Evolutionary conservation across 345 rosid species (phyloP).

Genomic region (Gossypium australe): DNA sequence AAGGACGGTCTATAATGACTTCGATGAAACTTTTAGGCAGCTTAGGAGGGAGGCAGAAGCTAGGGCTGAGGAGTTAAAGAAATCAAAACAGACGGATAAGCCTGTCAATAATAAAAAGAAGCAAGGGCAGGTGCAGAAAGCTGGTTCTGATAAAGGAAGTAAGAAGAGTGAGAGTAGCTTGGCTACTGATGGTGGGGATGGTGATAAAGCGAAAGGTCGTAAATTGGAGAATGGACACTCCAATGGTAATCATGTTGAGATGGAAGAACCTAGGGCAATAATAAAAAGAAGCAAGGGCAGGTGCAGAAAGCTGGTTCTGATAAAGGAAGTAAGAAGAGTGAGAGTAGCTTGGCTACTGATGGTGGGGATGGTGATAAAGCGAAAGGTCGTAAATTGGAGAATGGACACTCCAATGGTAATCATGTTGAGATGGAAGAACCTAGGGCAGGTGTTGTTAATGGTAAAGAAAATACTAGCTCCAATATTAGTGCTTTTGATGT

Average conservation of each 20-base stretch:
- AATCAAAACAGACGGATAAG: constrained; percentile 53
- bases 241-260: constrained; percentile 36
- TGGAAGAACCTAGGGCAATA: constrained; percentile 39
- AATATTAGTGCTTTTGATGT: constrained; percentile 77
- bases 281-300: constrained; percentile 59
- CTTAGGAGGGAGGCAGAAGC: constrained; percentile 91
- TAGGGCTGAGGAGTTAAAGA: constrained; percentile 79
- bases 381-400: constrained; percentile 46
- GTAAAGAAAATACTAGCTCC: constrained; percentile 73
- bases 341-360: constrained; percentile 30
- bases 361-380: constrained; percentile 50
- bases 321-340: constrained; percentile 54
- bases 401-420: constrained; percentile 56
- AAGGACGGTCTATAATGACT: constrained; percentile 50
- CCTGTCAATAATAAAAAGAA: constrained; percentile 47
- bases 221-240: constrained; percentile 65
- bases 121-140: constrained; percentile 53
- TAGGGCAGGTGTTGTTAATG: constrained; percentile 52
- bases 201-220: constrained; percentile 30
- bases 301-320: constrained; percentile 47
- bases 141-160: constrained; percentile 58
- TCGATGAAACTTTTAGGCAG: constrained; percentile 86
- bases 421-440: constrained; percentile 33
- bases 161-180: constrained; percentile 34
- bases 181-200: constrained; percentile 54